A percentile compares a stretch with the other conserved stretches of the same genome.
Evolutionary conservation across 2,329 filamentous ascomycete genomes (phyloP).

Genomic region (Alternaria burnsii): DNA sequence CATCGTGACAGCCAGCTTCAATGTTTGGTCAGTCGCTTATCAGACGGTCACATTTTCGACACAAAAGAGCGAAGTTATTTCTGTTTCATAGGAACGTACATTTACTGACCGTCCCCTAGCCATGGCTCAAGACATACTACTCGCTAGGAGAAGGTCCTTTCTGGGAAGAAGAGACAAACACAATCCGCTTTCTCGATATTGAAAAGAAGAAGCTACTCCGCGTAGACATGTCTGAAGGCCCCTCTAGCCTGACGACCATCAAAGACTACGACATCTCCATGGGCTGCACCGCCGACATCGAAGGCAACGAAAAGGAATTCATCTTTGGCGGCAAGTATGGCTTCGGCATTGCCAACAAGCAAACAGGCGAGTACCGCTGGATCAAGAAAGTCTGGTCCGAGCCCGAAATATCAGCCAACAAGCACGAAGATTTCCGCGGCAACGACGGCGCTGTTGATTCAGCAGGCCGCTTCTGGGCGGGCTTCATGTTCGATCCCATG

Average conservation of each 20-base stretch:
- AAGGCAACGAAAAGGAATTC: conserved; percentile 72
- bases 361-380: conserved; percentile 64
- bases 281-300: conserved; percentile 76
- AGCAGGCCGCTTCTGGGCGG: conserved; percentile 83
- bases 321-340: conserved; percentile 83
- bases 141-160: conserved; percentile 77
- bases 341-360: conserved; percentile 77
- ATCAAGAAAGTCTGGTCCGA: conserved; percentile 65
- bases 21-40: neutral
- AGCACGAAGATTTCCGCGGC: conserved; percentile 64
- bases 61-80: neutral
- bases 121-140: conserved; percentile 69
- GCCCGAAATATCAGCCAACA: conserved; percentile 55
- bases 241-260: conserved; percentile 64
- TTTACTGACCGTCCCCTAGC: conserved; percentile 40
- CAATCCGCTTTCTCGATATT: conserved; percentile 83
- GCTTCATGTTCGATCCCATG: conserved; percentile 84
- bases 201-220: conserved; percentile 77
- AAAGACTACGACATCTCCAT: conserved; percentile 65
- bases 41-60: neutral
- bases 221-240: conserved; percentile 71
- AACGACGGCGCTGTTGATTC: conserved; percentile 88
- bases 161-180: conserved; percentile 71
- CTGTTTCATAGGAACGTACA: neutral
- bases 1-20: conserved; percentile 2